Evolutionary conservation across 495 filamentous ascomycete species (phyloP).

Genomic region (Daldinia bambusicola): DNA sequence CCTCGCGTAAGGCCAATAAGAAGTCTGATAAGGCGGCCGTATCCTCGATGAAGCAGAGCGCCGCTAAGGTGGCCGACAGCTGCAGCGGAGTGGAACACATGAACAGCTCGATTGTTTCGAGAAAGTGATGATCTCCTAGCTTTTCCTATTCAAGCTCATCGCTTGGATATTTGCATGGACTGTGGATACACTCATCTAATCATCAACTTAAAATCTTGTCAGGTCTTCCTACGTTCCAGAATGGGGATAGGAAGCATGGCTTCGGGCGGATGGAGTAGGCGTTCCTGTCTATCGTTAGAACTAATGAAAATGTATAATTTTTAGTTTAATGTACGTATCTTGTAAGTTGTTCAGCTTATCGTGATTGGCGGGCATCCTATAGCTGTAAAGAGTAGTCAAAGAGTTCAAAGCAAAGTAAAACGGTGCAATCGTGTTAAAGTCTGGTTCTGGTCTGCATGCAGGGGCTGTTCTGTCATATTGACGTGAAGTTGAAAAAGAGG

Average conservation of each 20-base stretch:
- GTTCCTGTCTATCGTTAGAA: conserved; percentile 1
- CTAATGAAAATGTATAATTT: conserved; percentile 30
- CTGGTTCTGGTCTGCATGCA: neutral
- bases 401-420: neutral
- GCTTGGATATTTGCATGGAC: conserved; percentile 31
- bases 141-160: conserved; percentile 15
- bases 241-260: neutral
- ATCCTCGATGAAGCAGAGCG: conserved; percentile 43
- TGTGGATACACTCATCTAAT: conserved; percentile 21
- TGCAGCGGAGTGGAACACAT: conserved; percentile 46
- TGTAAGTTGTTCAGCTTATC: conserved; percentile 1
- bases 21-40: conserved; percentile 26
- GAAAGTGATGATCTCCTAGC: conserved; percentile 30
- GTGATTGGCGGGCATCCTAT: neutral
- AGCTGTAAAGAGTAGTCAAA: conserved; percentile 1
- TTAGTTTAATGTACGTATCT: conserved; percentile 19
- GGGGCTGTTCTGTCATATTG: conserved; percentile 15
- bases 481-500: conserved; percentile 42
- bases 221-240: conserved; percentile 14
- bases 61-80: conserved; percentile 40
- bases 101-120: conserved; percentile 39
- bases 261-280: conserved; percentile 16
- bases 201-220: neutral
- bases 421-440: neutral
- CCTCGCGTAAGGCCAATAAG: conserved; percentile 39